phyloP scores from a whole-genome alignment of 257 asterid genomes.

The Cinchona pubescens region DNA sequence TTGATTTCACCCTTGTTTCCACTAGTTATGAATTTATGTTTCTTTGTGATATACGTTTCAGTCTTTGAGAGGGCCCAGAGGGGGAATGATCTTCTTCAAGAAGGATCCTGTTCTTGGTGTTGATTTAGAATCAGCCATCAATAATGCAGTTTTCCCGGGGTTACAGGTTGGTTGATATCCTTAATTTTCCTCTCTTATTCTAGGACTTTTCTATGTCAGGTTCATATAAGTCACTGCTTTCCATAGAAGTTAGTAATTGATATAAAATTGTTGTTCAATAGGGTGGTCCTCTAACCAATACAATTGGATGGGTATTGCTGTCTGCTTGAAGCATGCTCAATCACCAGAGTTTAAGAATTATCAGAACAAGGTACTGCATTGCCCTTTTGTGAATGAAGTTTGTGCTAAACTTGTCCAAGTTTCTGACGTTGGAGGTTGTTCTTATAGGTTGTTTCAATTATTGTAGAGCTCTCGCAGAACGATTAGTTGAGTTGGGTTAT shows the following conservation, averaged over 20 bases:
- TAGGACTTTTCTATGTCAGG: not conserved
- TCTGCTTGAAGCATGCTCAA: conserved; percentile 73
- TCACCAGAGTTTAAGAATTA: conserved; percentile 73
- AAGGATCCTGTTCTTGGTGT: conserved; percentile 80
- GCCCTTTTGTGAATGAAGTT: conserved; percentile 6
- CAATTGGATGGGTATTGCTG: conserved; percentile 91
- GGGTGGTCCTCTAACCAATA: conserved; percentile 98
- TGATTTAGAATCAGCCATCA: conserved; percentile 80
- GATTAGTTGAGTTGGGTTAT: conserved; percentile 75
- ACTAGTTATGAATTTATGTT: not conserved
- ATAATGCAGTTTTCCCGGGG: conserved; percentile 91
- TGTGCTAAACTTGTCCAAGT: not conserved
- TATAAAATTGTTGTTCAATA: conserved; percentile 13
- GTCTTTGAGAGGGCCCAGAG: conserved; percentile 98
- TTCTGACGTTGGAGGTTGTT: conserved; percentile 16
- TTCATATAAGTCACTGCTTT: not conserved
- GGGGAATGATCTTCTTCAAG: conserved; percentile 96
- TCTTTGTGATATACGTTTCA: conserved; percentile 24
- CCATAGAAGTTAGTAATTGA: not conserved
- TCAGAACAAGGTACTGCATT: conserved; percentile 60
- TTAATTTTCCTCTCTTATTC: conserved; percentile 1
- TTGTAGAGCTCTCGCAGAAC: conserved; percentile 81
- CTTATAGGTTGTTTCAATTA: conserved; percentile 73
- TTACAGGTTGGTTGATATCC: conserved; percentile 57
- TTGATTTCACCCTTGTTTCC: not conserved